Percentiles rank a stretch among this genome's conserved stretches.
Evolutionary conservation across 441 rosid genomes (phyloP).

Genomic region (Gossypium schwendimanii): DNA sequence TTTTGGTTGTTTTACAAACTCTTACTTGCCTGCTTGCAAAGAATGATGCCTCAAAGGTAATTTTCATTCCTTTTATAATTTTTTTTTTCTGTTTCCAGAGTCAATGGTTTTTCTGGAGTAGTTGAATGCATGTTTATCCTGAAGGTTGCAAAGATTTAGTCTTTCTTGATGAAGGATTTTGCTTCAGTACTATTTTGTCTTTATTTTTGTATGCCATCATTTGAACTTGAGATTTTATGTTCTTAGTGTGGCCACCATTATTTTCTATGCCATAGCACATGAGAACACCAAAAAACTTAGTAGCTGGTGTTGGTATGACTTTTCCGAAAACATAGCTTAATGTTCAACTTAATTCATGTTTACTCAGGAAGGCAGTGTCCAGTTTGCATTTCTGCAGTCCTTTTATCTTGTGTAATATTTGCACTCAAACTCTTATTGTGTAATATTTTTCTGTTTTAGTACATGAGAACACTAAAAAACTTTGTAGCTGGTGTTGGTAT

Average conservation of each 20-base stretch:
- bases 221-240: background rate
- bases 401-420: background rate
- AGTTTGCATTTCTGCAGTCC: background rate
- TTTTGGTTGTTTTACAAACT: slow-evolving; percentile 81
- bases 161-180: background rate
- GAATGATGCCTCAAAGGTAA: slow-evolving; percentile 89
- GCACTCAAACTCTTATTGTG: background rate
- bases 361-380: background rate
- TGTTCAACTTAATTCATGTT: background rate
- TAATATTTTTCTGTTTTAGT: background rate
- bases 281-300: background rate
- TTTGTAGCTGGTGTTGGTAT: background rate
- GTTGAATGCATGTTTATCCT: background rate
- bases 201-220: background rate
- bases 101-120: slow-evolving; percentile 3
- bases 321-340: background rate
- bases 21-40: slow-evolving; percentile 77
- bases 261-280: background rate
- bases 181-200: background rate
- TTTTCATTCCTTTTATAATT: slow-evolving; percentile 2
- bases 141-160: background rate
- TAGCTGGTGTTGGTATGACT: slow-evolving; percentile 2
- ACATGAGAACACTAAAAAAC: background rate
- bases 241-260: background rate
- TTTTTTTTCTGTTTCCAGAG: slow-evolving; percentile 14